Evolutionary conservation across 495 filamentous ascomycete genomes (phyloP).

Genomic region (Letharia columbiana): DNA sequence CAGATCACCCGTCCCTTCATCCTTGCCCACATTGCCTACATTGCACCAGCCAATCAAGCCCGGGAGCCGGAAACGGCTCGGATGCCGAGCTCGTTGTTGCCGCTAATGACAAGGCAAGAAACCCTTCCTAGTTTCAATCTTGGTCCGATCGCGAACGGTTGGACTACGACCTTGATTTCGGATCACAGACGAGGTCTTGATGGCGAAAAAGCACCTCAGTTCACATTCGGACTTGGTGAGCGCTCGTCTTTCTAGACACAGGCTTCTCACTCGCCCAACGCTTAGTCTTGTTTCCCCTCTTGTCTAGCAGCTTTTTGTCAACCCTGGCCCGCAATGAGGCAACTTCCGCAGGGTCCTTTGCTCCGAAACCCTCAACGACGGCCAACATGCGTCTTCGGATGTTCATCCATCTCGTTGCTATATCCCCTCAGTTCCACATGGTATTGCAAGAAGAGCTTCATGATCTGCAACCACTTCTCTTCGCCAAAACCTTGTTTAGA

Average conservation of each 20-base stretch:
- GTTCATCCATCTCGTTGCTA: neutral
- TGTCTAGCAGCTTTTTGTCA: conserved; percentile 2
- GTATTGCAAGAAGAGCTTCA: neutral
- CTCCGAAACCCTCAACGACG: neutral
- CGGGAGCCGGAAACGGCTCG: neutral
- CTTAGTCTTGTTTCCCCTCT: neutral
- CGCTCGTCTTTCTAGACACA: neutral
- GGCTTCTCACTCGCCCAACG: neutral
- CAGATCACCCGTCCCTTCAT: neutral
- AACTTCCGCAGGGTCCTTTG: neutral
- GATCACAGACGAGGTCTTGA: neutral
- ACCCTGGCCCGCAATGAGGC: neutral
- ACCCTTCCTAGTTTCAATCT: neutral
- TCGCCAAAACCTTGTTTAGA: too few species aligned
- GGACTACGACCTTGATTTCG: neutral
- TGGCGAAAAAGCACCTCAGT: neutral
- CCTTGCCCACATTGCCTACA: too few species aligned
- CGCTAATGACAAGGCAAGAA: neutral
- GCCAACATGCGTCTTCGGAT: neutral
- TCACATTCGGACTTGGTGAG: neutral
- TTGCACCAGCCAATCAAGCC: neutral
- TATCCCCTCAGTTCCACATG: neutral
- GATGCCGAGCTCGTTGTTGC: neutral
- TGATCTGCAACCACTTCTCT: neutral
- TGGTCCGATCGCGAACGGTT: neutral